Evolutionary conservation across 768 basidiomycete species (phyloP), one percentile per base, ranked within the genome.

Genomic region (Leucosporidium yakuticum): DNA sequence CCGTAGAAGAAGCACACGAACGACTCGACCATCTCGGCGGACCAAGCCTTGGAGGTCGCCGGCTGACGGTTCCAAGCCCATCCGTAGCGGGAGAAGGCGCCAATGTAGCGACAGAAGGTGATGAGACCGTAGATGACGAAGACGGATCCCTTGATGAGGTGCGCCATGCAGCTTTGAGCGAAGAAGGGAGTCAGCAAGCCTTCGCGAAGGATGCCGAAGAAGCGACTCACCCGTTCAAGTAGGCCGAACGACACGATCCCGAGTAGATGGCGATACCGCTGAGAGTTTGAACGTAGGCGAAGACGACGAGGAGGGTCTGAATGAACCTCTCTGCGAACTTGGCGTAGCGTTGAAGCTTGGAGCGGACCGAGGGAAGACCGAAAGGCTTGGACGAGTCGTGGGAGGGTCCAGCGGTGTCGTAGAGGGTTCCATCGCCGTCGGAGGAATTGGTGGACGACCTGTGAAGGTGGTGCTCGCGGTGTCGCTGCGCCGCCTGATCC

Each of bases 11-110:
- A 94, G 74, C 97, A 93, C 61, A 79, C 75, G 32, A 69, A 55
- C 60, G 76, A 76, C 66, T 81, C 80, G 53, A 80, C 74, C 68
- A 77, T 75, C 64, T 81, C 80, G n/a, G 79, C 79, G 9, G 77
- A 75, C 59, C 67, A 71, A 1, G 21, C 15, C 14, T 20, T 19
- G 14, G 57, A 31, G n/a, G 36, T 27, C 25, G 44, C 32, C 15
- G 74, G 77, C 0, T 86, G 87, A 0, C 85, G 81, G 77, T 98
- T 98, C 94, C 94, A 98, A 21, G 95, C 90, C 94, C 94, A 98
- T 6, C 95, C 95, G 36, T 85, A 79, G 59, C 90, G 86, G 29
- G 90, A 84, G 77, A 87, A 92, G 8, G 90, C 85, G 32, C 94
- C 94, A 58, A 95, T 85, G 81, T 90, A 98, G n/a, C 95, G 88